A percentile compares a stretch with the other conserved stretches of the same genome.
Conservation (phyloP, 768 basidiomycete species). For the Xerocomus brunneocitrinus region DNA sequence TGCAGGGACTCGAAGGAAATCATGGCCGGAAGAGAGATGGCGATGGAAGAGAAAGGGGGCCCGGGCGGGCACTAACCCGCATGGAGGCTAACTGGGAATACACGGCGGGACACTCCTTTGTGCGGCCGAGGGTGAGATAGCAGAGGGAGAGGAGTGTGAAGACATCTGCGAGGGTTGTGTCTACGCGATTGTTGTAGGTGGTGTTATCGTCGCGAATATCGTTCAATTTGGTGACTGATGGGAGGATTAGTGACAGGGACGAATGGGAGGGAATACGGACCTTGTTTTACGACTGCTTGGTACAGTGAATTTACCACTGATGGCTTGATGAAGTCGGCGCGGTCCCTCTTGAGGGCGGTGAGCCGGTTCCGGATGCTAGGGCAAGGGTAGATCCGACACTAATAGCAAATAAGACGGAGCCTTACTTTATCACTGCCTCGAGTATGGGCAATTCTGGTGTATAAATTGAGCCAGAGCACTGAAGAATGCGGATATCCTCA, state of each 20-base stretch:
- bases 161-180: conserved; percentile 93
- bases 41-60: conserved; percentile 5
- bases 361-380: conserved; percentile 84
- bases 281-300: conserved; percentile 90
- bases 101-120: conserved; percentile 88
- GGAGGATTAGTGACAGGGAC: not conserved
- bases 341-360: conserved; percentile 90
- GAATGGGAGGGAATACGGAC: conserved; percentile 37
- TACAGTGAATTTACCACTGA: conserved; percentile 93
- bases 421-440: conserved; percentile 87
- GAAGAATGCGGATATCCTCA: conserved; percentile 24
- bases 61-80: conserved; percentile 60
- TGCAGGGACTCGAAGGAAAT: not conserved
- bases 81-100: conserved; percentile 97
- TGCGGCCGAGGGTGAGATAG: conserved; percentile 97
- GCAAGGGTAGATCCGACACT: conserved; percentile 20
- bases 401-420: conserved; percentile 21
- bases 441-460: conserved; percentile 83
- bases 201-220: conserved; percentile 79
- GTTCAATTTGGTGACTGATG: conserved; percentile 82
- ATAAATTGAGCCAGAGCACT: conserved; percentile 12
- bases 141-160: conserved; percentile 93
- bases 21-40: not conserved
- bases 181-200: conserved; percentile 81
- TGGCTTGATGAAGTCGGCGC: conserved; percentile 87